A percentile compares a stretch with the other conserved stretches of the same genome.
Conservation (phyloP, 306 rosid genomes). For the Rosa lucieae region DNA sequence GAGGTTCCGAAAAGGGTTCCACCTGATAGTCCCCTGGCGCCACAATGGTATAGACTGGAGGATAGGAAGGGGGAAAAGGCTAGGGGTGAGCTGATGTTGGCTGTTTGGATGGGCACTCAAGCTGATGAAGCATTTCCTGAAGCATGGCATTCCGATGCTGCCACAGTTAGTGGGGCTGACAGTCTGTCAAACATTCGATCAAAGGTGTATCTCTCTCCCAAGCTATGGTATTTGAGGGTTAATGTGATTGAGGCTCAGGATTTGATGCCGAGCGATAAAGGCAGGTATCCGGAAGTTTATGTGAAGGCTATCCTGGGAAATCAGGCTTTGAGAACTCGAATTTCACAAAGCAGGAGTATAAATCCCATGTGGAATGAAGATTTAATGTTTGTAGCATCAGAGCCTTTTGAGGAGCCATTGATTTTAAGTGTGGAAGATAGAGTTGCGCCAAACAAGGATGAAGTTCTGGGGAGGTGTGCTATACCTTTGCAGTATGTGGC, state of each 20-base stretch:
- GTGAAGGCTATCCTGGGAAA: slow-evolving; percentile 81
- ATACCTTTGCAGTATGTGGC: slow-evolving; percentile 58
- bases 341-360: slow-evolving; percentile 67
- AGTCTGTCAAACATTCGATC: slow-evolving; percentile 87
- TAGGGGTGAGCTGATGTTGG: slow-evolving; percentile 92
- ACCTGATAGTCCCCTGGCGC: slow-evolving; percentile 90
- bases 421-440: slow-evolving; percentile 89
- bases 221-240: slow-evolving; percentile 98
- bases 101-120: slow-evolving; percentile 99
- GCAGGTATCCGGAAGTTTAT: slow-evolving; percentile 82
- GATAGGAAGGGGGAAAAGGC: slow-evolving; percentile 65
- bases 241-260: slow-evolving; percentile 97
- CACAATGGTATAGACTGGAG: slow-evolving; percentile 93
- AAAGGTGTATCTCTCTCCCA: slow-evolving; percentile 92
- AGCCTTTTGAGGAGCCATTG: slow-evolving; percentile 86
- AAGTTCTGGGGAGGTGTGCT: slow-evolving; percentile 66
- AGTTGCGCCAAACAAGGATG: slow-evolving; percentile 87
- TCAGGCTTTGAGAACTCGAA: slow-evolving; percentile 72
- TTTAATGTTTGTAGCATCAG: slow-evolving; percentile 92
- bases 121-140: slow-evolving; percentile 99
- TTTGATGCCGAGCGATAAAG: slow-evolving; percentile 68
- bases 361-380: slow-evolving; percentile 99
- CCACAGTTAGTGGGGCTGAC: slow-evolving; percentile 79
- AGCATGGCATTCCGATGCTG: slow-evolving; percentile 98
- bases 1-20: slow-evolving; percentile 96